phyloP scores from a whole-genome alignment of 1,284 basidiomycete species.

The Ustilago trichophora region DNA sequence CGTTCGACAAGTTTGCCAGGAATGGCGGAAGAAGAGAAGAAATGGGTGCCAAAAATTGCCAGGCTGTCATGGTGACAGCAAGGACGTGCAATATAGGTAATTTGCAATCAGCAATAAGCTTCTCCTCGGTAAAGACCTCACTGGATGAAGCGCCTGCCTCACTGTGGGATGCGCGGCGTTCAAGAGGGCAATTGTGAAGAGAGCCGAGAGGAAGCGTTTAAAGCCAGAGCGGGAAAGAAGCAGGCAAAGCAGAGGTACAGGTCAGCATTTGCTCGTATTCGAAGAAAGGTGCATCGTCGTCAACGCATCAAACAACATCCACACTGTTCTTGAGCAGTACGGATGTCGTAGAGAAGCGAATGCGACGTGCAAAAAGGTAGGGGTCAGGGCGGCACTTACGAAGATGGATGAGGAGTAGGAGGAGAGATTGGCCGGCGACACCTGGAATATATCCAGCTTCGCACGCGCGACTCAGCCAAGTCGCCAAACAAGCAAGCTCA shows the following conservation, averaged over 20 bases:
- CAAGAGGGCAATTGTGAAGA: too few species aligned
- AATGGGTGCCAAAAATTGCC: conserved; percentile 60
- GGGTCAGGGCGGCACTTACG: conserved; percentile 34
- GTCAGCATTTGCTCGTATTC: neutral
- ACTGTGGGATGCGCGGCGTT: conserved; percentile 11
- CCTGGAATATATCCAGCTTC: conserved; percentile 7
- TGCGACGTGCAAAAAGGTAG: conserved; percentile 4
- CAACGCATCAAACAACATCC: neutral
- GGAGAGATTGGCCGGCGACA: neutral
- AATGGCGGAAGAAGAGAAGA: conserved; percentile 28
- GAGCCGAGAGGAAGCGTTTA: too few species aligned
- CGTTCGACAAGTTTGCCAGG: neutral
- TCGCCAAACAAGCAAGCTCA: too few species aligned
- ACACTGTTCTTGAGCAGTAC: neutral
- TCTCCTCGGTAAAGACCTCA: conserved; percentile 64
- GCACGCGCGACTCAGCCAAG: conserved; percentile 21
- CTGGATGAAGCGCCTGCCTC: conserved; percentile 62
- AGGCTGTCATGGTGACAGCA: conserved; percentile 55
- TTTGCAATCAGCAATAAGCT: conserved; percentile 65
- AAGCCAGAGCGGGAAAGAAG: too few species aligned
- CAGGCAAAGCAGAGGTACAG: too few species aligned
- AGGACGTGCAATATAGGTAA: conserved; percentile 62
- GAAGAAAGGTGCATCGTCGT: neutral
- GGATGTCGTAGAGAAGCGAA: neutral
- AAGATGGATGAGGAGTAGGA: conserved; percentile 33